Conservation (phyloP, 192 early-diverging fungal genomes). For the Geranomyces michiganensis region DNA sequence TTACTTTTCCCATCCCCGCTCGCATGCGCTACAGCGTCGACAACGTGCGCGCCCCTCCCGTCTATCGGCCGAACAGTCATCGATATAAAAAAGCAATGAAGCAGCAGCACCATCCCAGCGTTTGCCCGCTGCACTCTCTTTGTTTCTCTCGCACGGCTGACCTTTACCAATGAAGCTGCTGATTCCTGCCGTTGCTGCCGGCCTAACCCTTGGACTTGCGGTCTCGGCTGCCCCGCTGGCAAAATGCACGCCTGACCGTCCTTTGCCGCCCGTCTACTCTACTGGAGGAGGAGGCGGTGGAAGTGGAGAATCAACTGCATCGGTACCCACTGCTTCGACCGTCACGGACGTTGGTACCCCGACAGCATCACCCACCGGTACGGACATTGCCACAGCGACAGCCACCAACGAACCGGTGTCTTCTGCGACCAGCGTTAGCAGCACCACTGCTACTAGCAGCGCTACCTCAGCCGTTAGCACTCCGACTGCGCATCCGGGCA, state of each 20-base stretch:
- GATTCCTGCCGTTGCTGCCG: too few relatives aligned
- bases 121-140: too few relatives aligned
- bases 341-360: neutral
- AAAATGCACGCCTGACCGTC: neutral
- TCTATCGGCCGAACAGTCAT: too few relatives aligned
- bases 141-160: neutral
- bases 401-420: neutral
- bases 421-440: neutral
- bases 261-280: too few relatives aligned
- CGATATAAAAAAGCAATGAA: too few relatives aligned
- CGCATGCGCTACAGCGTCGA: too few relatives aligned
- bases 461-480: neutral
- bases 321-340: neutral
- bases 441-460: too few relatives aligned
- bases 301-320: neutral
- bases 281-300: neutral
- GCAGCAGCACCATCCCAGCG: too few relatives aligned
- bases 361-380: neutral
- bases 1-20: too few relatives aligned
- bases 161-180: conserved; percentile 1
- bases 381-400: neutral
- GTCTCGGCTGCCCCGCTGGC: neutral
- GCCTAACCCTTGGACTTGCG: neutral
- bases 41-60: too few relatives aligned
- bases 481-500: neutral